Evolutionary conservation across 2,329 filamentous ascomycete species (phyloP).

Genomic region (Diaporthe sp.): DNA sequence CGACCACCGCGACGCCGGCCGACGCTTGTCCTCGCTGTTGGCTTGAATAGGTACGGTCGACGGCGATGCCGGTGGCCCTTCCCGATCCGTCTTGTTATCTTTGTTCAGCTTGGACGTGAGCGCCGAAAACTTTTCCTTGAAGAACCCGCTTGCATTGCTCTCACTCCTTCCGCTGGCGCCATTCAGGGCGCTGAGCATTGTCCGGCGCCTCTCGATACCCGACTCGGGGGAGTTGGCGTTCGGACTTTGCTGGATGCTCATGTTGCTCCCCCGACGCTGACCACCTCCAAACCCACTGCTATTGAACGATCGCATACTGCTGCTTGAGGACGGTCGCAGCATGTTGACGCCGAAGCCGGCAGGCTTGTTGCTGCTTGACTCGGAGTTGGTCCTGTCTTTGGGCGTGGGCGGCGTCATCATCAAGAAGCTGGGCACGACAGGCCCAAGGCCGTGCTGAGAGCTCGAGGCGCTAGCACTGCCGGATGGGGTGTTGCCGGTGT

Average conservation of each 20-base stretch:
- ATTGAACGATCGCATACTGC: conserved; percentile 44
- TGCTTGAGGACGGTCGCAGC: conserved; percentile 45
- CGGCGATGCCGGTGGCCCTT: background rate
- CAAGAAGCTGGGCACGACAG: conserved; percentile 56
- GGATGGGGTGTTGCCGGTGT: conserved; percentile 39
- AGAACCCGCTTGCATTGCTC: conserved; percentile 38
- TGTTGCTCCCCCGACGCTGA: conserved; percentile 42
- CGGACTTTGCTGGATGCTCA: conserved; percentile 29
- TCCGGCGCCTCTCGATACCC: conserved; percentile 27
- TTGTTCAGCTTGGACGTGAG: conserved; percentile 47
- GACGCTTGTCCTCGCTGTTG: conserved; percentile 46
- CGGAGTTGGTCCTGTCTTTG: conserved; percentile 42
- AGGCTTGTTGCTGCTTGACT: conserved; percentile 39
- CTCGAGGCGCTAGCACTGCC: conserved; percentile 47
- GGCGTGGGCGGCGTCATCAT: conserved; percentile 65
- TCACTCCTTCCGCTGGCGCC: conserved; percentile 42
- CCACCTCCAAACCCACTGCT: conserved; percentile 39
- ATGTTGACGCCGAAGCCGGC: conserved; percentile 43
- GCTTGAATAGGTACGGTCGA: conserved; percentile 42
- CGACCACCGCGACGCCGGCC: conserved; percentile 40
- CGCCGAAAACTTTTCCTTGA: conserved; percentile 46
- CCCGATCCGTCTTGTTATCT: conserved; percentile 48
- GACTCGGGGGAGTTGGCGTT: conserved; percentile 34
- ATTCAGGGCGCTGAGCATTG: conserved; percentile 41
- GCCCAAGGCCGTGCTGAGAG: conserved; percentile 41